phyloP scores from a whole-genome alignment of 805 yeast genomes.

The Metschnikowia cubensis region DNA sequence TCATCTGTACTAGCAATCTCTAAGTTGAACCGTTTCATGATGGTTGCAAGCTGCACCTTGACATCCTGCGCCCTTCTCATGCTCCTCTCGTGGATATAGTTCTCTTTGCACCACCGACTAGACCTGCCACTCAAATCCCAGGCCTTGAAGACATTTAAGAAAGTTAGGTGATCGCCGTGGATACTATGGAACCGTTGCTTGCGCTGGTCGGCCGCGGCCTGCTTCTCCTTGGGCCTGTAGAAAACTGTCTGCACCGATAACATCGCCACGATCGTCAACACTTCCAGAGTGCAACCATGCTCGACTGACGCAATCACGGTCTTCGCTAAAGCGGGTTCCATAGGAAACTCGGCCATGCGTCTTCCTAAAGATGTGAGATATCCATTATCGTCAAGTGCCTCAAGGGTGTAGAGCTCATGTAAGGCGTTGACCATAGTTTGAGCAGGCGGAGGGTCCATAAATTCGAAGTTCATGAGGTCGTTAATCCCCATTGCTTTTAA shows the following conservation, averaged over 20 bases:
- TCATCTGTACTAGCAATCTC: slow-evolving; percentile 50
- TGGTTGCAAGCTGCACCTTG: slow-evolving; percentile 59
- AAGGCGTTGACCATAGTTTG: slow-evolving; percentile 71
- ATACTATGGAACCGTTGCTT: slow-evolving; percentile 71
- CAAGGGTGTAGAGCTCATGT: slow-evolving; percentile 76
- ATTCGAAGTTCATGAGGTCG: slow-evolving; percentile 75
- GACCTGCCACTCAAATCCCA: slow-evolving; percentile 64
- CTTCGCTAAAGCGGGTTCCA: slow-evolving; percentile 86
- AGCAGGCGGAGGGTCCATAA: slow-evolving; percentile 89
- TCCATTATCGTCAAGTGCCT: slow-evolving; percentile 81
- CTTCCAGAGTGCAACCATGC: slow-evolving; percentile 73
- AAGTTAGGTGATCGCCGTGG: slow-evolving; percentile 80
- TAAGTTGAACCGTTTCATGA: slow-evolving; percentile 49
- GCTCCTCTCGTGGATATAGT: slow-evolving; percentile 77
- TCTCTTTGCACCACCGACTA: slow-evolving; percentile 71
- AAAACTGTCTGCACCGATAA: slow-evolving; percentile 81
- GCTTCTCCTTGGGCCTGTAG: slow-evolving; percentile 75
- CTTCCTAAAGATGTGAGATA: slow-evolving; percentile 70
- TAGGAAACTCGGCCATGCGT: slow-evolving; percentile 89
- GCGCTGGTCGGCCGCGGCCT: slow-evolving; percentile 69
- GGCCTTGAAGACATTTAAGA: slow-evolving; percentile 70
- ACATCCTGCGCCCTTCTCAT: slow-evolving; percentile 77
- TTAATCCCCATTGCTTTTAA: slow-evolving; percentile 88
- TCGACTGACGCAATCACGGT: slow-evolving; percentile 70
- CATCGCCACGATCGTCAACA: slow-evolving; percentile 83